Conservation (phyloP, 129 eudicot species). For the Pulicaria dysenterica region DNA sequence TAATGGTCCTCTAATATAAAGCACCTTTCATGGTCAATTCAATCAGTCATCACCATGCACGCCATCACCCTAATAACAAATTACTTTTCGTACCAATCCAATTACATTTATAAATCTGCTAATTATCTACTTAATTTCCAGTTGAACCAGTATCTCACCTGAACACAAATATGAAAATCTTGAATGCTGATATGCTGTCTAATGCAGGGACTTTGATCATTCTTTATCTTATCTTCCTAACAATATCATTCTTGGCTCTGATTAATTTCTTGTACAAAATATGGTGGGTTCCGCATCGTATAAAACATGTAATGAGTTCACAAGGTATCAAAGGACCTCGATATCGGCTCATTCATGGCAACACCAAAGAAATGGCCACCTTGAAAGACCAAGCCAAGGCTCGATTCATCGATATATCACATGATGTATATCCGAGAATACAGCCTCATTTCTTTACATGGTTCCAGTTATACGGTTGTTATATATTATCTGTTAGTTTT, state of each 20-base stretch:
- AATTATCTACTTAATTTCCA: not conserved
- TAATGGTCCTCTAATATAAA: not conserved
- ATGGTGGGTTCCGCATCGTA: conserved; percentile 49
- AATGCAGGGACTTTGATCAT: conserved; percentile 5
- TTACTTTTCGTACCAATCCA: not conserved
- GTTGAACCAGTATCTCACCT: not conserved
- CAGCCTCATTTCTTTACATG: conserved; percentile 49
- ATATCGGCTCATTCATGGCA: conserved; percentile 43
- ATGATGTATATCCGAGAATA: conserved; percentile 39
- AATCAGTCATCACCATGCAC: conserved; percentile 9
- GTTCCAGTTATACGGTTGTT: conserved; percentile 41
- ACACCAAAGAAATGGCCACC: conserved; percentile 35
- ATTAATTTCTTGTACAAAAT: conserved; percentile 33
- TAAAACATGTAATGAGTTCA: conserved; percentile 30
- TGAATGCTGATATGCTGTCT: conserved; percentile 17
- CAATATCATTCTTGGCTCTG: conserved; percentile 11
- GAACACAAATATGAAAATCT: not conserved
- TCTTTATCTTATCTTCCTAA: not conserved
- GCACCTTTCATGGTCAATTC: conserved; percentile 20
- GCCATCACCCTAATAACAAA: not conserved
- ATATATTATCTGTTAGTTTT: not conserved
- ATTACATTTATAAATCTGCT: not conserved
- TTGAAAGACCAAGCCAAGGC: conserved; percentile 32
- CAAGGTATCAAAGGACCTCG: conserved; percentile 54
- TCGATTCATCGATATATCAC: conserved; percentile 28